phyloP scores from a whole-genome alignment of 192 early-diverging fungal species.

The Mycoemilia scoparia region DNA sequence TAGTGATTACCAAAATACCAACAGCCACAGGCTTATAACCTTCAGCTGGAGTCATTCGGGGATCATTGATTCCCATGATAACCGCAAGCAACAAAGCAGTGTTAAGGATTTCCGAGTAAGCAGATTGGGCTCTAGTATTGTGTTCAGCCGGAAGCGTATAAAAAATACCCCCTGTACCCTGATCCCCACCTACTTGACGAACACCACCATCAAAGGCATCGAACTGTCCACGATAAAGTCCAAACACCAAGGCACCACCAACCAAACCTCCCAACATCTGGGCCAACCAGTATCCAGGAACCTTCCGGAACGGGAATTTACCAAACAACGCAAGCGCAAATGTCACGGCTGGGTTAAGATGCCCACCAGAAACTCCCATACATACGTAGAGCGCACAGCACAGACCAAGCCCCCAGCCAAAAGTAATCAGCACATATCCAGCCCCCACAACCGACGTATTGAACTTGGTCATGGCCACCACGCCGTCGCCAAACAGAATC shows the following conservation, averaged over 20 bases:
- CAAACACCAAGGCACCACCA: constrained; percentile 49
- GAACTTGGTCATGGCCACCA: constrained; percentile 30
- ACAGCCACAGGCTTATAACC: constrained; percentile 35
- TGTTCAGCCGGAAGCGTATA: constrained; percentile 37
- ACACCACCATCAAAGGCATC: constrained; percentile 32
- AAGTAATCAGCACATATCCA: constrained; percentile 33
- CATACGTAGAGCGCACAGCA: constrained; percentile 40
- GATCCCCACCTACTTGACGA: constrained; percentile 20
- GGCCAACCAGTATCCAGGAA: constrained; percentile 40
- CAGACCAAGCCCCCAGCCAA: constrained; percentile 46
- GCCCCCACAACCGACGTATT: constrained; percentile 21
- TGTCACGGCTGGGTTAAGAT: constrained; percentile 64
- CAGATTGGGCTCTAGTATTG: constrained; percentile 34
- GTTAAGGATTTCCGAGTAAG: constrained; percentile 45
- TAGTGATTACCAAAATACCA: constrained; percentile 38
- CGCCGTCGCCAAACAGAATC: constrained; percentile 43
- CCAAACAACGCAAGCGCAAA: constrained; percentile 43
- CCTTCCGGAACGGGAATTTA: constrained; percentile 49
- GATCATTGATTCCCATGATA: constrained; percentile 42
- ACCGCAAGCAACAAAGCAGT: constrained; percentile 45
- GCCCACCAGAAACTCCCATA: constrained; percentile 50
- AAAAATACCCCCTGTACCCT: constrained; percentile 43
- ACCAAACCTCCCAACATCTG: constrained; percentile 55
- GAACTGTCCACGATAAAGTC: constrained; percentile 39
- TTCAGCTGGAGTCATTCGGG: constrained; percentile 34